phyloP scores from a whole-genome alignment of 257 asterid species.

The Mitragyna speciosa region DNA sequence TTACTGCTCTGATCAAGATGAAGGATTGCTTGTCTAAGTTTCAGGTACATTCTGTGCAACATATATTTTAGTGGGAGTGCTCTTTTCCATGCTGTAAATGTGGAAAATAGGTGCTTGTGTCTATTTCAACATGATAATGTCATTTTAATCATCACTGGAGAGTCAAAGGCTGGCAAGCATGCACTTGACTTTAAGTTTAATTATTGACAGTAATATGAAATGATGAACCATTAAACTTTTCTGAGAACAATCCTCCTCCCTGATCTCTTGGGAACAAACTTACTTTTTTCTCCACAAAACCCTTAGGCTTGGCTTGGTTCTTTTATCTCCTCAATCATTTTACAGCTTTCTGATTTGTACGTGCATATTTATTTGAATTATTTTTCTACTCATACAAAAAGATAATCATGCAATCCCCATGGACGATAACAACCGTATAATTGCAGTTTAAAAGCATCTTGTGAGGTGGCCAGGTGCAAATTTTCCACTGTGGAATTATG shows the following conservation, averaged over 20 bases:
- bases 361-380: background rate
- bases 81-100: background rate
- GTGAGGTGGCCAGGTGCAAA: background rate
- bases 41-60: constrained; percentile 53
- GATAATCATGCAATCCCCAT: background rate
- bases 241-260: background rate
- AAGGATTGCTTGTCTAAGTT: constrained; percentile 84
- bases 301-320: constrained; percentile 6
- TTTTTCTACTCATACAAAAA: no score
- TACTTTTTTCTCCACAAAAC: background rate
- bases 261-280: background rate
- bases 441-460: background rate
- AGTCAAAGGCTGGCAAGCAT: background rate
- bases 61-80: background rate
- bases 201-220: background rate
- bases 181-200: background rate
- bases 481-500: background rate
- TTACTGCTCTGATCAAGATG: constrained; percentile 73
- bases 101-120: background rate
- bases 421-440: background rate
- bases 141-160: background rate
- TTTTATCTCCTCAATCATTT: background rate
- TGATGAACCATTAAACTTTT: background rate
- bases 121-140: background rate
- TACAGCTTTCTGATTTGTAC: background rate